Conservation (phyloP, 2,329 filamentous ascomycete species). For the Monilinia polystroma region DNA sequence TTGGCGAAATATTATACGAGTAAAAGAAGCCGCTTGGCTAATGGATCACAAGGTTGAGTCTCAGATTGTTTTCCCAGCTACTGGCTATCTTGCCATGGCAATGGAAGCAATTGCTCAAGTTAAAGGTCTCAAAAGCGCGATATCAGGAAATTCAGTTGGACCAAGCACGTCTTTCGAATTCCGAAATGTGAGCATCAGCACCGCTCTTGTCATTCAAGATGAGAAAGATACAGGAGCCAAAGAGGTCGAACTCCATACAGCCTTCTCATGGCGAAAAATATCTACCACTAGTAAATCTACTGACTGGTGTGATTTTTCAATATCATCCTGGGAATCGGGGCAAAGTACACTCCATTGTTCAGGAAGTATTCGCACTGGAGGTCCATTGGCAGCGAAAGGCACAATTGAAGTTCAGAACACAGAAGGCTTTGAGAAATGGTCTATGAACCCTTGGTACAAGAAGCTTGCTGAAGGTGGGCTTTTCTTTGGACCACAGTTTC, state of each 20-base stretch:
- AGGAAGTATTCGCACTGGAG: background rate
- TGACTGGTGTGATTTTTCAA: background rate
- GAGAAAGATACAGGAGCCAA: background rate
- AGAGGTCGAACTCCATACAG: background rate
- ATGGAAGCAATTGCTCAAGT: background rate
- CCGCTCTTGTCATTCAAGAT: background rate
- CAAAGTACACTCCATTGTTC: background rate
- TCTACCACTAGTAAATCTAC: background rate
- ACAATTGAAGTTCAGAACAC: background rate
- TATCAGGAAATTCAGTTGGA: background rate
- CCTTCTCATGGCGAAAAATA: background rate
- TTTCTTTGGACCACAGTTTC: background rate
- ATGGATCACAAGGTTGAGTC: conserved; percentile 47
- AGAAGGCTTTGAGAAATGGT: background rate
- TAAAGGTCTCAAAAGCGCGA: background rate
- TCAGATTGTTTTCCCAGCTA: conserved; percentile 48
- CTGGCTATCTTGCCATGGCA: conserved; percentile 44
- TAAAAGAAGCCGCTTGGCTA: conserved; percentile 44
- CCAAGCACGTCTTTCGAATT: background rate
- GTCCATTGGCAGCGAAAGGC: too few species aligned
- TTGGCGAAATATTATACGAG: conserved; percentile 35
- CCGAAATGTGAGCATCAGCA: background rate
- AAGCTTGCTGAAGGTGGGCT: background rate
- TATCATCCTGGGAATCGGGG: background rate
- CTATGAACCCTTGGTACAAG: background rate